Percentiles rank a stretch among this genome's conserved stretches.
Conservation (phyloP, 164 flowering plant genomes). For the Saururus chinensis region DNA sequence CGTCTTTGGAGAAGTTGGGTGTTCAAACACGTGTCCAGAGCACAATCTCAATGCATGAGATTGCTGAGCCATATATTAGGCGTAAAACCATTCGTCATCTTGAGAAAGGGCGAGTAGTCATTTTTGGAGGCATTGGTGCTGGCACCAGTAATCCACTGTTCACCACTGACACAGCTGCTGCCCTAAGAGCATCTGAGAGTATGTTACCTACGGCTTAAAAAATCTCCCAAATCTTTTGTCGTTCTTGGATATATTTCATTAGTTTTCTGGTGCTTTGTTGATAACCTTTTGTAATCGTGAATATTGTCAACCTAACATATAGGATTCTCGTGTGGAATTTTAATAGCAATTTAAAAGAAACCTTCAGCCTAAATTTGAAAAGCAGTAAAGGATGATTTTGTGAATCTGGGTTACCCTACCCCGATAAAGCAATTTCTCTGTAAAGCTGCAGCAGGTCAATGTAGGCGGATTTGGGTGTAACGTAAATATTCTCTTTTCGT, state of each 20-base stretch:
- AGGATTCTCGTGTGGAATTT: no score
- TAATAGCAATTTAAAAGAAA: no score
- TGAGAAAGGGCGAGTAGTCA: slow-evolving; percentile 91
- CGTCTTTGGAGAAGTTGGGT: slow-evolving; percentile 74
- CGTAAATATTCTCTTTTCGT: no score
- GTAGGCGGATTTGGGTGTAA: no score
- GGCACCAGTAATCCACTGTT: slow-evolving; percentile 84
- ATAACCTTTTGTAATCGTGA: no score
- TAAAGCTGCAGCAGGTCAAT: no score
- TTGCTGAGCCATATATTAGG: slow-evolving; percentile 76
- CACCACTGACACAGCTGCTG: slow-evolving; percentile 86
- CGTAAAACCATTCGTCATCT: slow-evolving; percentile 84
- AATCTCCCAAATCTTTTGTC: neutral
- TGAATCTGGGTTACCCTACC: no score
- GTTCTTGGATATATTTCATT: neutral
- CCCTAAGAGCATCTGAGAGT: slow-evolving; percentile 91
- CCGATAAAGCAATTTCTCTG: no score
- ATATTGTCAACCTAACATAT: no score
- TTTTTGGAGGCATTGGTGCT: slow-evolving; percentile 91
- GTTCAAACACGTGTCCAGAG: slow-evolving; percentile 81
- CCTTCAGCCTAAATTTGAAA: no score
- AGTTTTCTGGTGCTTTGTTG: neutral
- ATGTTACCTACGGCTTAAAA: slow-evolving; percentile 11
- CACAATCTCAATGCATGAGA: slow-evolving; percentile 61
- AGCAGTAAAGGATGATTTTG: no score